Percentiles rank a stretch among this genome's conserved stretches.
These are phyloP conservation scores for Agaricus blazei DNA, from an alignment of 768 basidiomycete species.

Conservation along the genomic window DNA sequence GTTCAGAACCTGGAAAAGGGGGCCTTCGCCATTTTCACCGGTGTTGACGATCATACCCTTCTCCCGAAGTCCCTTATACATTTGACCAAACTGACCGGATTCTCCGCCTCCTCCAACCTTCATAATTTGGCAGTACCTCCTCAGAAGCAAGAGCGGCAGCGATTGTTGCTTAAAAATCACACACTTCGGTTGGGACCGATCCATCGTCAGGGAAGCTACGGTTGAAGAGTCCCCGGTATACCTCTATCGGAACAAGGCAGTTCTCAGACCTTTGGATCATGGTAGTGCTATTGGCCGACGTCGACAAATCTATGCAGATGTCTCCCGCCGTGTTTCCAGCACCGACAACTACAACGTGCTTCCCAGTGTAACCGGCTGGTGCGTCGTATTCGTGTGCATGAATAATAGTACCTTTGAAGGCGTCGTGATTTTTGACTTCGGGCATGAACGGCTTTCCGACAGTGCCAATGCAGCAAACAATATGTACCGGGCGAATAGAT, in stretches of 20 bases:
- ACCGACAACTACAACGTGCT: constrained; percentile 3
- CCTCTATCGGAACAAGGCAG: not conserved
- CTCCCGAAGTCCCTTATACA: constrained; percentile 1
- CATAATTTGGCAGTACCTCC: not conserved
- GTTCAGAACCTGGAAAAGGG: constrained; percentile 1
- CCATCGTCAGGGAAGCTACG: constrained; percentile 4
- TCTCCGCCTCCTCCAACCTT: constrained; percentile 5
- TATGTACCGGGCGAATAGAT: constrained; percentile 2
- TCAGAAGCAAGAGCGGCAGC: not conserved
- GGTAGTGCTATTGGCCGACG: not conserved
- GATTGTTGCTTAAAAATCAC: not conserved
- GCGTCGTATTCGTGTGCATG: constrained; percentile 2
- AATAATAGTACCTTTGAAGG: constrained; percentile 3
- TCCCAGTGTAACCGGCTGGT: not conserved
- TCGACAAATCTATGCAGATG: constrained; percentile 4
- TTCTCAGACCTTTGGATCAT: constrained; percentile 2
- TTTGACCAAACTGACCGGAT: not conserved
- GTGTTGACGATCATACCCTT: constrained; percentile 8
- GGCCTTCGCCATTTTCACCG: constrained; percentile 1
- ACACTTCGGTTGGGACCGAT: not conserved
- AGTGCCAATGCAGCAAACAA: constrained; percentile 4
- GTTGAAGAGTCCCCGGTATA: not conserved
- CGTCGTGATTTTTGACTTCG: not conserved
- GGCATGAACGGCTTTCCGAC: not conserved
- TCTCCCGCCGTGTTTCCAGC: constrained; percentile 5